Conservation (phyloP, 768 basidiomycete genomes). For the Pisolithus marmoratus region DNA sequence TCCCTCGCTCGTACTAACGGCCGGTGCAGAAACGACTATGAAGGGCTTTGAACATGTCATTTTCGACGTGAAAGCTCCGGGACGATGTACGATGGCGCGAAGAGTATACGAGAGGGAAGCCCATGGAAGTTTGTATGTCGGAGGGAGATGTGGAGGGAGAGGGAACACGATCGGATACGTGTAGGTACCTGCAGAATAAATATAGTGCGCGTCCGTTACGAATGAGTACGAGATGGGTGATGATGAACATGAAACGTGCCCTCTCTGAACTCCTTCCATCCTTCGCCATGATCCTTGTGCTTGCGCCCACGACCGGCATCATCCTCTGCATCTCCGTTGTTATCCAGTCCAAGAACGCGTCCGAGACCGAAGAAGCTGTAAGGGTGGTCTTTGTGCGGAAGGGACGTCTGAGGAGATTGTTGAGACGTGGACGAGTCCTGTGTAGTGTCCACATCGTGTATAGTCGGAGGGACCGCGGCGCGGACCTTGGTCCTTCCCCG, state of each 20-base stretch:
- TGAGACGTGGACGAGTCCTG: not conserved
- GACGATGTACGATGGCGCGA: conserved; percentile 78
- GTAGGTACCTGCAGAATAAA: conserved; percentile 61
- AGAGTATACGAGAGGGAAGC: conserved; percentile 77
- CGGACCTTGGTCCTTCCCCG: conserved; percentile 19
- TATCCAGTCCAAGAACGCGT: conserved; percentile 1
- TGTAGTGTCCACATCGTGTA: not conserved
- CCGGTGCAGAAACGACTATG: conserved; percentile 65
- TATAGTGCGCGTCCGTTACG: conserved; percentile 3
- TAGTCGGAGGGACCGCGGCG: not conserved
- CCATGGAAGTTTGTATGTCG: conserved; percentile 67
- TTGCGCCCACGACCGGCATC: conserved; percentile 16
- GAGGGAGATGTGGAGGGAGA: conserved; percentile 76
- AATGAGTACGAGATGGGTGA: not conserved
- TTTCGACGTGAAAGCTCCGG: conserved; percentile 79
- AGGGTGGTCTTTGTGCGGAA: conserved; percentile 8
- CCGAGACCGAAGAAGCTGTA: conserved; percentile 29
- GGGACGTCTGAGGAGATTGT: not conserved
- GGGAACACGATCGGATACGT: conserved; percentile 93
- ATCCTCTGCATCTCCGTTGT: conserved; percentile 7
- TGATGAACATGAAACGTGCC: conserved; percentile 40
- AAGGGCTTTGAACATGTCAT: conserved; percentile 68
- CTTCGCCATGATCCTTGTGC: conserved; percentile 37
- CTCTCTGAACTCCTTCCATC: conserved; percentile 89
- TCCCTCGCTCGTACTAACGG: conserved; percentile 75